A percentile compares a stretch with the other conserved stretches of the same genome.
These are phyloP conservation scores for Talaromyces albobiverticillius DNA, from an alignment of 2,329 filamentous ascomycete species.

Conservation along the genomic window DNA sequence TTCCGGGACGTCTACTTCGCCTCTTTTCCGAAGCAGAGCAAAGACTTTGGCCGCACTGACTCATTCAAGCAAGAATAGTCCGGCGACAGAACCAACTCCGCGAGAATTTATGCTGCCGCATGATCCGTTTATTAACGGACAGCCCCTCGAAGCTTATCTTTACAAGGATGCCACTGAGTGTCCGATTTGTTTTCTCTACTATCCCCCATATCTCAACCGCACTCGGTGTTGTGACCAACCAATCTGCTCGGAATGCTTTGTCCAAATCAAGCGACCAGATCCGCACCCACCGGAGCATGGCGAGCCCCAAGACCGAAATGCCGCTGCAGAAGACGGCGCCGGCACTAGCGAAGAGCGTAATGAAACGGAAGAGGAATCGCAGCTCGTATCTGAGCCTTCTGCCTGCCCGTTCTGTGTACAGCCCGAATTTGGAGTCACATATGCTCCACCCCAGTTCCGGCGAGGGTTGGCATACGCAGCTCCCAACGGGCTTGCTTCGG, in stretches of 20 bases:
- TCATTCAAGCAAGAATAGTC: constrained; percentile 70
- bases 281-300: constrained; percentile 83
- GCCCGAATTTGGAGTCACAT: constrained; percentile 94
- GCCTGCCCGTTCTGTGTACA: constrained; percentile 94
- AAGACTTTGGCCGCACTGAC: constrained; percentile 85
- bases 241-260: constrained; percentile 98
- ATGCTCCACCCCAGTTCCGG: constrained; percentile 83
- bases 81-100: constrained; percentile 68
- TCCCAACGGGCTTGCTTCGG: constrained; percentile 40
- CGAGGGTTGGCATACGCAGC: constrained; percentile 72
- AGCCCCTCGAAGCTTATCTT: constrained; percentile 84
- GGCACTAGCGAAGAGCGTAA: not conserved
- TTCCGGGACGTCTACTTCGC: constrained; percentile 49
- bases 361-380: constrained; percentile 43
- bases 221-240: constrained; percentile 94
- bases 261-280: constrained; percentile 94
- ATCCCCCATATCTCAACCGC: constrained; percentile 89
- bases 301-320: constrained; percentile 39
- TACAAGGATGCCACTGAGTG: constrained; percentile 92
- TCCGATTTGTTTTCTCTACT: constrained; percentile 94
- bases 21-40: constrained; percentile 74
- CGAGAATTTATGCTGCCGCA: constrained; percentile 76
- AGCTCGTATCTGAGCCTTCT: constrained; percentile 85
- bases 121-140: constrained; percentile 90
- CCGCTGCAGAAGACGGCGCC: constrained; percentile 17